phyloP scores from a whole-genome alignment of 768 basidiomycete species.

The Aureoboletus auriporus region DNA sequence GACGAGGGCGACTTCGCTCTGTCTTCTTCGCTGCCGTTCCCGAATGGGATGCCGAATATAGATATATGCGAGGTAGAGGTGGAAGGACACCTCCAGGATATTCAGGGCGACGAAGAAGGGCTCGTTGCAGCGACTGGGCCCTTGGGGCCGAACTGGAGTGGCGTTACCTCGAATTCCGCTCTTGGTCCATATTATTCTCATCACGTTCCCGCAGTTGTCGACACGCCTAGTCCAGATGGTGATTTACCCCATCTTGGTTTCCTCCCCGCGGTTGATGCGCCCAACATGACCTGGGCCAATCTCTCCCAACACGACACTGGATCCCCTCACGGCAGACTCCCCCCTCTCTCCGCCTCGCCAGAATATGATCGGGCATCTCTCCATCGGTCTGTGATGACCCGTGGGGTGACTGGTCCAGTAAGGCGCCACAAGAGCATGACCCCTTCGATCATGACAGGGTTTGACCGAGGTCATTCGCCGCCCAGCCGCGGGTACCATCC shows the following conservation, averaged over 20 bases:
- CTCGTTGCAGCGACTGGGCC: conserved; percentile 35
- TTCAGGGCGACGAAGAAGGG: conserved; percentile 56
- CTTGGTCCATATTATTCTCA: conserved; percentile 23
- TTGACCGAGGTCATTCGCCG: conserved; percentile 45
- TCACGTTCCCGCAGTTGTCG: conserved; percentile 8
- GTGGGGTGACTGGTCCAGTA: conserved; percentile 51
- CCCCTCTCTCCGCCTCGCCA: conserved; percentile 52
- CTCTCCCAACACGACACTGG: conserved; percentile 23
- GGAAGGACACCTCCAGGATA: conserved; percentile 49
- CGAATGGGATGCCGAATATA: conserved; percentile 40
- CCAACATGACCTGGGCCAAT: conserved; percentile 23
- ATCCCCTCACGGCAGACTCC: conserved; percentile 42
- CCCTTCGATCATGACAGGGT: conserved; percentile 54
- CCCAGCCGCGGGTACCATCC: conserved; percentile 54
- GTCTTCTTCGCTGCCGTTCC: conserved; percentile 22
- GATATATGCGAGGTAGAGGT: conserved; percentile 62
- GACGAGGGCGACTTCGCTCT: conserved; percentile 31
- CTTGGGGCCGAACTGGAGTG: conserved; percentile 15
- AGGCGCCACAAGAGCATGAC: conserved; percentile 76
- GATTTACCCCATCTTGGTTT: conserved; percentile 19
- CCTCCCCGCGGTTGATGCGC: conserved; percentile 19
- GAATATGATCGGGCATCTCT: conserved; percentile 50
- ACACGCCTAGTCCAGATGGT: conserved; percentile 16
- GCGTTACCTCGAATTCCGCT: conserved; percentile 14
- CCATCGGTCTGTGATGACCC: conserved; percentile 20